These are phyloP conservation scores for Pichia sp. DNA, from an alignment of 1,139 yeast species.

Conservation along the genomic window DNA sequence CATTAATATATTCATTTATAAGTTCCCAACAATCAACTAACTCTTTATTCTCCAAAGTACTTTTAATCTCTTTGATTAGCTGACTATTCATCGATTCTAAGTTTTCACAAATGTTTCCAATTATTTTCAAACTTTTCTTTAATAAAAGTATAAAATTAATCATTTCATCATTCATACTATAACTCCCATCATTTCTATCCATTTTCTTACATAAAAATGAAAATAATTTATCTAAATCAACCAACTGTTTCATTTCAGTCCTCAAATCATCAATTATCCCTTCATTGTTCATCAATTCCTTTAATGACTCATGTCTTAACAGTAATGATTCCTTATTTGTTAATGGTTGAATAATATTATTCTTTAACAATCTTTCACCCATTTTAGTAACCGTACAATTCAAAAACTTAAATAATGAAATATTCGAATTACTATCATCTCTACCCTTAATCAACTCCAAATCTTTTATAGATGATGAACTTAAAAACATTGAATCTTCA, in stretches of 20 bases:
- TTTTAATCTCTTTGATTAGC: constrained; percentile 27
- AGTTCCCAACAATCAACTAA: constrained; percentile 22
- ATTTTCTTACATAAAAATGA: constrained; percentile 21
- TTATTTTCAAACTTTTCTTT: constrained; percentile 28
- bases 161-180: constrained; percentile 28
- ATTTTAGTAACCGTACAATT: constrained; percentile 34
- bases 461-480: constrained; percentile 30
- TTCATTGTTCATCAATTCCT: constrained; percentile 27
- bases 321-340: constrained; percentile 31
- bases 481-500: constrained; percentile 38
- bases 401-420: constrained; percentile 29
- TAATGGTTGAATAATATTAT: constrained; percentile 38
- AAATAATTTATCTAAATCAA: constrained; percentile 32
- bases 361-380: constrained; percentile 37
- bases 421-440: constrained; percentile 23
- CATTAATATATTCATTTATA: constrained; percentile 32
- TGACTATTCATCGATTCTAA: constrained; percentile 18
- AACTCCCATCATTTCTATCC: constrained; percentile 21
- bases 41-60: constrained; percentile 27
- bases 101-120: constrained; percentile 16
- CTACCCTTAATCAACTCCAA: constrained; percentile 35
- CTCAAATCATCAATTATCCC: constrained; percentile 22
- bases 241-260: constrained; percentile 25
- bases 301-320: constrained; percentile 32
- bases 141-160: constrained; percentile 34